Evolutionary conservation across 164 flowering plant genomes (phyloP), one percentile per base, ranked within the genome.

Genomic region (Brasenia schreberi): DNA sequence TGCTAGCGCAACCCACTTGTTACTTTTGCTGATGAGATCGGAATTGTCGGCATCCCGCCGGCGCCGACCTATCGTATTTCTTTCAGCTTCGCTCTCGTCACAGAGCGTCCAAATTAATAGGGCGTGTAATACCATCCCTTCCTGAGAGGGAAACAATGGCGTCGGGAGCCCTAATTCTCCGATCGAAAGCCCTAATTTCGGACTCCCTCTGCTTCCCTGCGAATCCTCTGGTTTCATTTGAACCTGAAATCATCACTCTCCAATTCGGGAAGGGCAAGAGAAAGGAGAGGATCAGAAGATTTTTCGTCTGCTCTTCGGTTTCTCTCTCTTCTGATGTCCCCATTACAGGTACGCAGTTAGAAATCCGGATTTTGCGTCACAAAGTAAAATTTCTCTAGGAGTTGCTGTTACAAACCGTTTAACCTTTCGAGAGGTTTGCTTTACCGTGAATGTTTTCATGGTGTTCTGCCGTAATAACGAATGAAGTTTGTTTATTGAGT

Each of bases 311-410:
- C 56, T 49, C 56, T 49, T 49, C 56, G 56, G 56, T 49, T 49
- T 49, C 68, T n/a, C 27, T 59, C 17, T 59, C 62, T 53, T 18
- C 68, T 33, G 63, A 66, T 18, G 52, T 18, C 64, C 9, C 64
- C 61, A 14, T 33, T 43, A 7, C n/a, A 42, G 69, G 69, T 67
- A 49, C 56, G 12, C 10, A 19, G 17, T 16, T 66, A 6, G 43
- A 19, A 56, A 7, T n/a, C 9, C 61, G 61, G 39, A 18, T 66
- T 59, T 7, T 59, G n/a, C 14, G 18, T 33, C 39, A 33, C 39
- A 33, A 33, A 33, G 4, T 33, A 33, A 33, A 33, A 33, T 33
- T 33, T 33, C 39, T 33, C 39, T 33, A 33, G 39, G 39, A 33
- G 39, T 33, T 33, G 39, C 39, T 33, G 39, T 33, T 33, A 3